Base-by-base conservation (phyloP, 2,329 filamentous ascomycete species). In the Ceratocystis lukuohia region DNA sequence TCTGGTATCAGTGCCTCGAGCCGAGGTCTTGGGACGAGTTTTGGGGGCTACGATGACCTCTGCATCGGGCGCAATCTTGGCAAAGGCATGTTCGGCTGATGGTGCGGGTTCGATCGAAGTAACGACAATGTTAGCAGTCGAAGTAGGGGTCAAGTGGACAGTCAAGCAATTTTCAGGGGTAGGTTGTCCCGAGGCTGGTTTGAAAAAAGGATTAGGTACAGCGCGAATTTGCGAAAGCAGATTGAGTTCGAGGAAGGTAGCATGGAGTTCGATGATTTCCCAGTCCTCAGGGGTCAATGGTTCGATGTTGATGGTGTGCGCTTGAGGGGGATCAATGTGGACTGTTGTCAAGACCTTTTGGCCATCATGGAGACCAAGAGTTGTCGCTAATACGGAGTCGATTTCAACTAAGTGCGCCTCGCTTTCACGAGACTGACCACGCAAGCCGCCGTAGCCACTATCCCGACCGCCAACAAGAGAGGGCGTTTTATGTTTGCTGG, bases 211-310 rank as follows among this genome's bases (percentile, higher is more conserved):
- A 74, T 96, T 97, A 28, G 93, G 93, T 25, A 99, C 80, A 20
- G 93, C 93, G 71, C 94, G 88, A 71, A 99, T 92, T 77, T 99
- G 94, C 57, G 88, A 89, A 41, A 96, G 80, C 64, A 99, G 85
- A 75, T 99, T 97, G 70, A 96, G 81, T 74, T 99, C 94, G 63
- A 99, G 80, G 73, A 97, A 99, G 17, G 88, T 94, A 4, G 94
- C 94, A 78, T 99, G 94, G 1, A 99, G 80, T 76, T 99, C 94
- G 71, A 99, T 97, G 72, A 97, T 96, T 76, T 99, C 94, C 94
- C 94, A 99, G 74, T 99, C 94, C 67, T 95, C 91, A 1, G 93
- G 86, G 0, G 94, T 97, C 72, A 97, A 77, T 44, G 94, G 94
- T 74, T 99, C 95, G 71, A 99, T 97, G 74, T 96, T 91, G 75